Evolutionary conservation across 768 basidiomycete genomes (phyloP).

Genomic region (Trametes villosa): DNA sequence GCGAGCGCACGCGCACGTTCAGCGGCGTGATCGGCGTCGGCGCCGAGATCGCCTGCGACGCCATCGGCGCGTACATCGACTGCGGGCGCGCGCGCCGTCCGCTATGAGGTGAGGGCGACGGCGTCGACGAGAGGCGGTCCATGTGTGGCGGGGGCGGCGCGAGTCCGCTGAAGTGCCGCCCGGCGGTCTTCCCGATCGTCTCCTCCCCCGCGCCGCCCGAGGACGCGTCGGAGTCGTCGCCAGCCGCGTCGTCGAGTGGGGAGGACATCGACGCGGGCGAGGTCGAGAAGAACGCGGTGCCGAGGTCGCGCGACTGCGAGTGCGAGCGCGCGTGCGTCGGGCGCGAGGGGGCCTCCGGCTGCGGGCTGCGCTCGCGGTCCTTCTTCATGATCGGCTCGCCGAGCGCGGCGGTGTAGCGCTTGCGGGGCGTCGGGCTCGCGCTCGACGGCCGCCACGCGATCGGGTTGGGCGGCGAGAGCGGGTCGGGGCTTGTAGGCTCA

Average conservation of each 20-base stretch:
- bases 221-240: constrained; percentile 42
- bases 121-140: constrained; percentile 24
- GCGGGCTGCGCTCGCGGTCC: constrained; percentile 33
- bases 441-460: constrained; percentile 51
- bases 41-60: constrained; percentile 30
- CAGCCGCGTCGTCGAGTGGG: constrained; percentile 24
- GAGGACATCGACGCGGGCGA: constrained; percentile 37
- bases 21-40: constrained; percentile 35
- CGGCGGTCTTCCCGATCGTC: constrained; percentile 61
- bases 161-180: constrained; percentile 33
- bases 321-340: constrained; percentile 22
- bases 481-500: constrained; percentile 26
- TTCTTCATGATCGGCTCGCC: constrained; percentile 65
- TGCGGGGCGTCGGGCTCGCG: constrained; percentile 69
- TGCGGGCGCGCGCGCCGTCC: constrained; percentile 53
- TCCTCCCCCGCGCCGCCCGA: constrained; percentile 50
- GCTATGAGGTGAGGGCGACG: constrained; percentile 31
- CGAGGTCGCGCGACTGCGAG: constrained; percentile 37
- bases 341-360: constrained; percentile 33
- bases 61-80: constrained; percentile 51
- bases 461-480: constrained; percentile 49
- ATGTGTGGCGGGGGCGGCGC: constrained; percentile 15
- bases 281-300: constrained; percentile 49
- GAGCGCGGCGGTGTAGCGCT: constrained; percentile 85
- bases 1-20: constrained; percentile 42